Evolutionary conservation across 352 stramenopile species (phyloP), one percentile per base, ranked within the genome.

Genomic region (Peronospora belbahrii): DNA sequence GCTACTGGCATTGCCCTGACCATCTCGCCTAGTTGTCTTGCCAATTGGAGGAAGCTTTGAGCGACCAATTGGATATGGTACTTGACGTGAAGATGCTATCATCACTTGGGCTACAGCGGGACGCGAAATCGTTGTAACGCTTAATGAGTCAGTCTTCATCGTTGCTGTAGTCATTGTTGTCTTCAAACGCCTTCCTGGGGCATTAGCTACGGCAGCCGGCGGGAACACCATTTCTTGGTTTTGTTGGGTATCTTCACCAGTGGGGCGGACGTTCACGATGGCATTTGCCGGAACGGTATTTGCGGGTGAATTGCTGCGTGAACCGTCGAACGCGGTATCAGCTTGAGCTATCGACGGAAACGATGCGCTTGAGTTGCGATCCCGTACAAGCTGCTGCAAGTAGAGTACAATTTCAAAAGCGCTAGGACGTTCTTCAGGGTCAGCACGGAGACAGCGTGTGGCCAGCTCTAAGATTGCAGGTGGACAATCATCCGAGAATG

Each of bases 371-470:
- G 50, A 61, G 14, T 17, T 51, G 22, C 58, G 53, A 1, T 58
- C 42, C 6, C 59, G 55, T 4, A 71, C 40, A 10, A 82, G 45
- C 22, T 73, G 58, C 33, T 83, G 70, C 23, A 87, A 40, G 15
- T 69, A 61, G n/a, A 62, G 58, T 18, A 74, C 69, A 32, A 84
- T 69, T 15, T 83, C 63, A 2, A 67, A 58, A 1, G 75, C 72
- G 7, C 63, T 83, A 5, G 75, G 75, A 5, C 75, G 75, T 30
- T 83, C 48, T 38, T 54, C 34, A 2, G 75, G 73, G n/a, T 88
- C 67, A 8, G 75, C 40, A 7, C 68, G 44, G 2, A 85, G 57
- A 39, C 76, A 88, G 2, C 48, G 48, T 0, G 65, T 45, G 10
- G 73, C 73, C 4, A 88, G 42, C 13, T 81, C 59, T 11, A 81